Percentiles rank a stretch among this genome's conserved stretches.
phyloP scores from a whole-genome alignment of 768 basidiomycete genomes.

The Jaapia argillacea region DNA sequence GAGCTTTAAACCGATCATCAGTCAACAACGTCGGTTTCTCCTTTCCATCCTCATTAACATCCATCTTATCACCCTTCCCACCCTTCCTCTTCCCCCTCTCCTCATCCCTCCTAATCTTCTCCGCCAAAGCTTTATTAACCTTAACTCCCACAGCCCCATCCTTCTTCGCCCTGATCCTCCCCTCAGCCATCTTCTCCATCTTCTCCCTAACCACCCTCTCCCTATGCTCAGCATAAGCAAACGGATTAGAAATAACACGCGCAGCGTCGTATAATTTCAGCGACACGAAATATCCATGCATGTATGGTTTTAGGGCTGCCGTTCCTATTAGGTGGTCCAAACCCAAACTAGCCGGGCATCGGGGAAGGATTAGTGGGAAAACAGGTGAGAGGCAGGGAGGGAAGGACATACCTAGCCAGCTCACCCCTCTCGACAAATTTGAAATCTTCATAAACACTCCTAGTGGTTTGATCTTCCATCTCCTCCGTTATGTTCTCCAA shows the following conservation, averaged over 20 bases:
- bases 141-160: constrained; percentile 47
- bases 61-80: constrained; percentile 27
- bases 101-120: constrained; percentile 64
- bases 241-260: constrained; percentile 91
- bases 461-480: constrained; percentile 81
- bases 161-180: constrained; percentile 80
- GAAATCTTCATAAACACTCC: constrained; percentile 88
- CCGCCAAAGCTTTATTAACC: constrained; percentile 81
- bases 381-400: not conserved
- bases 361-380: constrained; percentile 1
- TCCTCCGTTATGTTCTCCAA: constrained; percentile 98
- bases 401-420: constrained; percentile 61
- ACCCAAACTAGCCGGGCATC: constrained; percentile 52
- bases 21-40: constrained; percentile 44
- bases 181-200: constrained; percentile 90
- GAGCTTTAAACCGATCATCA: constrained; percentile 82
- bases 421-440: constrained; percentile 91
- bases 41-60: constrained; percentile 19
- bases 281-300: constrained; percentile 98
- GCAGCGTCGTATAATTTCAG: constrained; percentile 95
- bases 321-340: constrained; percentile 93
- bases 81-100: constrained; percentile 47
- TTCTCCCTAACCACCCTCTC: constrained; percentile 82
- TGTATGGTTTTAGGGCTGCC: constrained; percentile 93
- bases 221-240: constrained; percentile 89